phyloP scores from a whole-genome alignment of 192 early-diverging fungal genomes.

The Backusella parvicylindrica region DNA sequence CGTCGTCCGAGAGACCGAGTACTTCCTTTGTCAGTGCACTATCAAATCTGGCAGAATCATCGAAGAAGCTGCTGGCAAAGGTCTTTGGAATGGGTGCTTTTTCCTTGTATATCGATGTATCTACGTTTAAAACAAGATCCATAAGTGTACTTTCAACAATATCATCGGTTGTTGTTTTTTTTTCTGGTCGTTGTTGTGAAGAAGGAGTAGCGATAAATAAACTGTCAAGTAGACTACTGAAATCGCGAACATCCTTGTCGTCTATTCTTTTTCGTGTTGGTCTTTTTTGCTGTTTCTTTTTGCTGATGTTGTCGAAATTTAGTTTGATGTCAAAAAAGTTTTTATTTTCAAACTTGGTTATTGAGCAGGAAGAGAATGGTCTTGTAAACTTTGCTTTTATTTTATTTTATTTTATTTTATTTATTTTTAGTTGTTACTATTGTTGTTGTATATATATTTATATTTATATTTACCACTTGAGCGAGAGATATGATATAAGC shows the following conservation, averaged over 20 bases:
- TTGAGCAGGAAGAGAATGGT: background rate
- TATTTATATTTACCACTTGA: background rate
- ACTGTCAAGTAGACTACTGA: background rate
- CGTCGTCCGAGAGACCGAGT: background rate
- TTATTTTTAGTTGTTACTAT: background rate
- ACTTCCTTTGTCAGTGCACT: background rate
- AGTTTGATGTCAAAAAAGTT: background rate
- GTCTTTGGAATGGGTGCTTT: conserved; percentile 12
- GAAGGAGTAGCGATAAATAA: background rate
- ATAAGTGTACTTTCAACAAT: background rate
- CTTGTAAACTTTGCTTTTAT: background rate
- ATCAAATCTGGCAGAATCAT: background rate
- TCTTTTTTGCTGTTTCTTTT: background rate
- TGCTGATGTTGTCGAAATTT: background rate
- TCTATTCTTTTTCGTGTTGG: background rate
- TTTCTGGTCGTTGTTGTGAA: background rate
- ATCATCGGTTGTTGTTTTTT: background rate
- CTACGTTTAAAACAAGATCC: background rate
- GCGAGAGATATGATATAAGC: background rate
- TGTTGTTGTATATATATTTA: background rate
- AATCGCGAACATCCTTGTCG: background rate
- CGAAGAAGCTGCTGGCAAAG: background rate
- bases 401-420: too few species aligned
- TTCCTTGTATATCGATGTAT: conserved; percentile 4
- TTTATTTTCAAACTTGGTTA: background rate